Conservation (phyloP, 257 asterid species). For the Paraleonurus japonicus region DNA sequence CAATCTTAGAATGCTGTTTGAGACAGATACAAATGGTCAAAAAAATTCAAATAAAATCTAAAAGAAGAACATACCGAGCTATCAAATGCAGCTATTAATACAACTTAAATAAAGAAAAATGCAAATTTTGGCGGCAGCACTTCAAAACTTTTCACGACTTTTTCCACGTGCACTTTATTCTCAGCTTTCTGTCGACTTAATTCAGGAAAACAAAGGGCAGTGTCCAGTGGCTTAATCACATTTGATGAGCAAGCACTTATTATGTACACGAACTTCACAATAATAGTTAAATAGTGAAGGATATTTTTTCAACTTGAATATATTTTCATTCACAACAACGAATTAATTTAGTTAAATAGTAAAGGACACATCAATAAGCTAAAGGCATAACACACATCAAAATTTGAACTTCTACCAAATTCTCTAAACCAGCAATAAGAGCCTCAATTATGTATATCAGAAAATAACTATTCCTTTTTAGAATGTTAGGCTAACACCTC, state of each 20-base stretch:
- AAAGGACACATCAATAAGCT: background rate
- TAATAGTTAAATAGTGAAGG: no score
- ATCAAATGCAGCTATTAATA: background rate
- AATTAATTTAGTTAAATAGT: background rate
- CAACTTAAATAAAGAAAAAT: background rate
- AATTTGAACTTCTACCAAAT: background rate
- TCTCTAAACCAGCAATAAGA: background rate
- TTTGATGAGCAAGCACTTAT: constrained; percentile 6
- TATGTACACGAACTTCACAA: background rate
- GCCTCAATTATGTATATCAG: background rate
- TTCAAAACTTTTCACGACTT: background rate
- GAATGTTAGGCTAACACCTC: background rate
- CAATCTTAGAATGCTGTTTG: background rate
- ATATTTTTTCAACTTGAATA: no score
- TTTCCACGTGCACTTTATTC: background rate
- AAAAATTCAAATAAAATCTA: background rate
- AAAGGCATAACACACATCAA: background rate
- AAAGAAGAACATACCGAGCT: background rate
- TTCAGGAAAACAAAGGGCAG: background rate
- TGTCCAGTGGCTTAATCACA: background rate
- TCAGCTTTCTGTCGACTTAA: background rate
- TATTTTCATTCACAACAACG: background rate
- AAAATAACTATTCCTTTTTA: background rate
- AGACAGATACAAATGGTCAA: background rate
- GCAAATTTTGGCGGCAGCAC: background rate